Evolutionary conservation across 805 yeast genomes (phyloP), one percentile per base, ranked within the genome.

Genomic region (Blastobotrys robertii): DNA sequence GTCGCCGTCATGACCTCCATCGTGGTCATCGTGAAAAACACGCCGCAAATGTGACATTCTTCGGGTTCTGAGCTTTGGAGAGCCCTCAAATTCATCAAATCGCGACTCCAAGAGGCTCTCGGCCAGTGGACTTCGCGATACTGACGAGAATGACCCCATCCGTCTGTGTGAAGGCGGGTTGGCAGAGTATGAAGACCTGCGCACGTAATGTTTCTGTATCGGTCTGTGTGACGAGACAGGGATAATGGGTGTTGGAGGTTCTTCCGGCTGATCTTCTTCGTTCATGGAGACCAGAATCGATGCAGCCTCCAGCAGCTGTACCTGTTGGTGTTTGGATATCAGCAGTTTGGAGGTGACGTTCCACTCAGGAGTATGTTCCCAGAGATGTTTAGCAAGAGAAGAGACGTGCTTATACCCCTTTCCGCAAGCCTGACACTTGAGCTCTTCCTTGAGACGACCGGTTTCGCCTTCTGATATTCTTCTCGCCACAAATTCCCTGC

Each of bases 301-400:
- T 4, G 85, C 86, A 28, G 84, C 85, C 56, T 79, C 94, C 40
- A 84, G 67, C 32, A 84, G 67, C 62, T 84, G 94, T 11, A 84
- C 94, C 59, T 84, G 94, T 61, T 84, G 94, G 62, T 84, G 94
- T 60, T 84, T 84, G n/a, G 85, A 79, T 31, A 86, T 84, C 31
- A 81, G 67, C 42, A 85, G 66, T 58, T 82, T 83, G 51, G 84
- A 81, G 3, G 95, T 86, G 59, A 81, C 80, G 54, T 78, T 83
- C 95, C 95, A 85, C 58, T 86, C 95, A 0, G 95, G 94, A 0
- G 95, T 85, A 60, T 85, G 95, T 57, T 85, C 95, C 95, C 95
- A 85, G 33, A 85, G 64, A 63, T 84, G 94, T 60, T 84, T 84
- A 2, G 94, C 92, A 46, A 84, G 69, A n/a, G 88, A 80, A 1